A percentile compares a stretch with the other conserved stretches of the same genome.
Evolutionary conservation across 176 grass and related monocot genomes (phyloP).

Genomic region (Triticum dicoccoides): DNA sequence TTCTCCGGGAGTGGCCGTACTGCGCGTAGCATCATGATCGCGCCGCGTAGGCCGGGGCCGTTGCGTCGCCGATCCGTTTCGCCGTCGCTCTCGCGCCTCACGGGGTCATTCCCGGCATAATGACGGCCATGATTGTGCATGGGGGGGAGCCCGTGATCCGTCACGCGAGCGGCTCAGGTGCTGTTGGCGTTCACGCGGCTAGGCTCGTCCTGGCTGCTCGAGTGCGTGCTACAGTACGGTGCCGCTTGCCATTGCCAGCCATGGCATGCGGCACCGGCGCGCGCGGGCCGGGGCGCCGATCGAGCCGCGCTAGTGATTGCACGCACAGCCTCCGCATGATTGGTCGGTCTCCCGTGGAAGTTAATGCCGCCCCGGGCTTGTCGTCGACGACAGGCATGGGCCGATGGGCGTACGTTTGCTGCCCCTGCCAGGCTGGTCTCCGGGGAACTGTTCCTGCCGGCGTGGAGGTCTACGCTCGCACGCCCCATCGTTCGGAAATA

Average conservation of each 20-base stretch:
- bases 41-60: not conserved
- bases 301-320: not conserved
- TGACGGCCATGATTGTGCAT: not conserved
- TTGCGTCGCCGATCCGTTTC: not conserved
- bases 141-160: not conserved
- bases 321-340: not conserved
- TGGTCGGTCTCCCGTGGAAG: not conserved
- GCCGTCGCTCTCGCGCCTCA: not conserved
- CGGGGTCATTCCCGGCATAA: not conserved
- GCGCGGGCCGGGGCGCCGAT: not conserved
- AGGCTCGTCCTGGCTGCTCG: not conserved
- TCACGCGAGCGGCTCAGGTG: not conserved
- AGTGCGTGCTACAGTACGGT: not conserved
- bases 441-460: too few species aligned
- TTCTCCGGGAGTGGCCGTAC: not conserved
- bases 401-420: not conserved
- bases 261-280: not conserved
- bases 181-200: not conserved
- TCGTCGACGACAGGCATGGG: not conserved
- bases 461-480: too few species aligned
- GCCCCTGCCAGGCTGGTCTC: not conserved
- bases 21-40: not conserved
- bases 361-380: not conserved
- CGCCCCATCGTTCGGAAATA: too few species aligned
- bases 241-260: not conserved